Evolutionary conservation across 148 eudicot species (phyloP).

Genomic region (Polygonum maritimum): DNA sequence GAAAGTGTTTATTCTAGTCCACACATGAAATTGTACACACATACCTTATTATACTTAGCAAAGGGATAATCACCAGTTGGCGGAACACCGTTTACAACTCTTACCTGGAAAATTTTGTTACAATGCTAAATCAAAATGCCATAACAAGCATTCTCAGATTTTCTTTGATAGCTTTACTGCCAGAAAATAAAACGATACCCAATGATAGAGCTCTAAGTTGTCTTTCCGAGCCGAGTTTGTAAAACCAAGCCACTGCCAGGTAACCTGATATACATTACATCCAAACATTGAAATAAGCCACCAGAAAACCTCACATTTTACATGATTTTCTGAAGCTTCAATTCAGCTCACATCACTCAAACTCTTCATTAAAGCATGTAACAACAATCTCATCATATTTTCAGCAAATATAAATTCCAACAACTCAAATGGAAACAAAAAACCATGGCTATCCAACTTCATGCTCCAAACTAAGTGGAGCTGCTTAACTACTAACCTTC

Average conservation of each 20-base stretch:
- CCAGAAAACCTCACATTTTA: neutral
- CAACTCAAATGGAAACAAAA: neutral
- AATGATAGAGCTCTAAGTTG: slow-evolving; percentile 62
- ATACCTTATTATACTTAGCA: slow-evolving; percentile 89
- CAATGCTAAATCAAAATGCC: slow-evolving; percentile 1
- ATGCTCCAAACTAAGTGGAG: neutral
- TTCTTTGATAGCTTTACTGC: neutral
- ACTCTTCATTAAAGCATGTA: neutral
- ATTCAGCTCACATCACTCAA: neutral
- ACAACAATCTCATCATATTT: neutral
- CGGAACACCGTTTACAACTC: slow-evolving; percentile 86
- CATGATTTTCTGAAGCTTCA: neutral
- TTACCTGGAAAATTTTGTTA: slow-evolving; percentile 41
- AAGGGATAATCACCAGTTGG: slow-evolving; percentile 94
- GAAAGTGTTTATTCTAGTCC: neutral
- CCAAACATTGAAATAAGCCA: neutral
- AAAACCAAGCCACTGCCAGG: slow-evolving; percentile 97
- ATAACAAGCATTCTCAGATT: neutral
- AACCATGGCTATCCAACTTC: neutral
- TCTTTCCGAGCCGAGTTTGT: slow-evolving; percentile 83
- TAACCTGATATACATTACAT: slow-evolving; percentile 34
- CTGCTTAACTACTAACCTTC: slow-evolving; percentile 33
- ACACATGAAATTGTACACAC: slow-evolving; percentile 19
- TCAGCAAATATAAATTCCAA: neutral
- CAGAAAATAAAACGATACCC: slow-evolving; percentile 32